Conservation (phyloP, 169 alveolate species). For the Cryptosporidium bovis region DNA sequence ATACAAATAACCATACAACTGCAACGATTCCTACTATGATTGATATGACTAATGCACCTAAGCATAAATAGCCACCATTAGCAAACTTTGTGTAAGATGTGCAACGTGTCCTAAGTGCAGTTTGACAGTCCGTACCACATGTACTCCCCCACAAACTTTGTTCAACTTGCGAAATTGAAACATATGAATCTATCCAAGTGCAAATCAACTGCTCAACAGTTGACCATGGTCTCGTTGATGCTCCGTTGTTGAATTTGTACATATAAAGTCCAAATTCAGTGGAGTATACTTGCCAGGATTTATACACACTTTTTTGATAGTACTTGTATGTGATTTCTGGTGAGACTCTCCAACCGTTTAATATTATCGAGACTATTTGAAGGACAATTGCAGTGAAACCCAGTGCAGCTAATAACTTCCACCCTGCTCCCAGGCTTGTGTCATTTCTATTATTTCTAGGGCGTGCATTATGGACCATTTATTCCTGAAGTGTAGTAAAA, state of each 20-base stretch:
- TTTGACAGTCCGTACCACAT: conserved; percentile 67
- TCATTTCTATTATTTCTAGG: conserved; percentile 53
- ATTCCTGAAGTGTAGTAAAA: background rate
- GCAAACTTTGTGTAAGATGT: conserved; percentile 68
- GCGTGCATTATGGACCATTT: conserved; percentile 51
- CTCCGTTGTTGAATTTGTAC: conserved; percentile 50
- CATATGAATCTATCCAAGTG: conserved; percentile 70
- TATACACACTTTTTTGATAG: conserved; percentile 18
- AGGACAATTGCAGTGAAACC: conserved; percentile 66
- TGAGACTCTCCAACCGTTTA: conserved; percentile 71
- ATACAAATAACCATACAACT: conserved; percentile 67
- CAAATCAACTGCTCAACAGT: conserved; percentile 66
- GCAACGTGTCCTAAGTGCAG: conserved; percentile 72
- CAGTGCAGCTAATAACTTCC: conserved; percentile 61
- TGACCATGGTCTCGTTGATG: conserved; percentile 75
- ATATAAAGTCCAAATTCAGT: conserved; percentile 59
- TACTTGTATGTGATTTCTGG: conserved; percentile 65
- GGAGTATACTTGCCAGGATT: conserved; percentile 55
- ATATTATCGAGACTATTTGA: conserved; percentile 54
- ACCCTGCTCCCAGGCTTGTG: conserved; percentile 54
- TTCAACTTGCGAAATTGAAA: conserved; percentile 56
- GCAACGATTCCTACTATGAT: conserved; percentile 64
- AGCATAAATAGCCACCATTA: conserved; percentile 70
- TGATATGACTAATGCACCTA: conserved; percentile 68
- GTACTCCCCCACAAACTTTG: conserved; percentile 70